Conservation (phyloP, 2,329 filamentous ascomycete genomes). For the Tolypocladium amazonense region DNA sequence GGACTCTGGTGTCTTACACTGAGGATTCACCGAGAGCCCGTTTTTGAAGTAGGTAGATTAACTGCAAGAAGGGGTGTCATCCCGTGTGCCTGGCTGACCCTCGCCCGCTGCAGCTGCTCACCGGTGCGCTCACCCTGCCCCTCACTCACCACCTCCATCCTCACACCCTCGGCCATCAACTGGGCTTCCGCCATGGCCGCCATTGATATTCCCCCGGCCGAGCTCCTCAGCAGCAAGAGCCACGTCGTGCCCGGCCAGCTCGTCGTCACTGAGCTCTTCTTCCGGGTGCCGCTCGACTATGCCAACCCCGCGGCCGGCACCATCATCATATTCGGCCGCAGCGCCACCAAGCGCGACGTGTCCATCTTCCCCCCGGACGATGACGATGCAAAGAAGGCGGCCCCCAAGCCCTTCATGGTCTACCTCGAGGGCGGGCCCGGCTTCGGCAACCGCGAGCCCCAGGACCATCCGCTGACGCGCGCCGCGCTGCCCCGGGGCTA, state of each 20-base stretch:
- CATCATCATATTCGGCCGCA: slow-evolving; percentile 70
- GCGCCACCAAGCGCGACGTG: slow-evolving; percentile 54
- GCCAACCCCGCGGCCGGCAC: slow-evolving; percentile 45
- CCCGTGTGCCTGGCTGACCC: neutral
- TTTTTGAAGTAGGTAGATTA: neutral
- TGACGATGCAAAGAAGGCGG: slow-evolving; percentile 6
- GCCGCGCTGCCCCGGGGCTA: slow-evolving; percentile 70
- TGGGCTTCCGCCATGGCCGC: neutral
- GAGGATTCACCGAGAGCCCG: neutral
- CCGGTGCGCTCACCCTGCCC: slow-evolving; percentile 3
- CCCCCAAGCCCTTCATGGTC: slow-evolving; percentile 48
- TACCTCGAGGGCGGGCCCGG: slow-evolving; percentile 85
- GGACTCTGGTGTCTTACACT: neutral
- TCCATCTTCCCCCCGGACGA: slow-evolving; percentile 40
- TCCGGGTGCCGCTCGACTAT: slow-evolving; percentile 78
- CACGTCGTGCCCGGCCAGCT: slow-evolving; percentile 52
- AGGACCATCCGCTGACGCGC: slow-evolving; percentile 61
- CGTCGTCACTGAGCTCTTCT: slow-evolving; percentile 71
- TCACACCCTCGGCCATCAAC: neutral
- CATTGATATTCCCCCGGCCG: slow-evolving; percentile 23
- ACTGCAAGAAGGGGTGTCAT: neutral
- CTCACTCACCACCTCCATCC: slow-evolving; percentile 4
- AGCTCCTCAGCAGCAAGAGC: slow-evolving; percentile 28
- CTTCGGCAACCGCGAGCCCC: slow-evolving; percentile 63
- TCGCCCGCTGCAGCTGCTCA: slow-evolving; percentile 3